Evolutionary conservation across 257 asterid genomes (phyloP).

Genomic region (Orobanche coerulescens): DNA sequence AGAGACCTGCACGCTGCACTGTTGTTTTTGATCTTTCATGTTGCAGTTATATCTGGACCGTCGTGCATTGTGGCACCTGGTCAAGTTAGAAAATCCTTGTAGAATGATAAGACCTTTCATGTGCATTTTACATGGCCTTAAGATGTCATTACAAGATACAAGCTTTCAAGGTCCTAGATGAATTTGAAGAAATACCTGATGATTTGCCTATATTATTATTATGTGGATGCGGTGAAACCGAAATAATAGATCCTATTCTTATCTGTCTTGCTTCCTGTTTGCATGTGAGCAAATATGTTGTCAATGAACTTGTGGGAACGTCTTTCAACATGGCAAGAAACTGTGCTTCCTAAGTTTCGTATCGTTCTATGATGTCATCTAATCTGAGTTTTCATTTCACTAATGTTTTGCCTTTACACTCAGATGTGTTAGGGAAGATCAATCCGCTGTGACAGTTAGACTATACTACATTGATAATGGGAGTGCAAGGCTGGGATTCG

Average conservation of each 20-base stretch:
- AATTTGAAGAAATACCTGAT: neutral
- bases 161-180: constrained; percentile 5
- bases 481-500: constrained; percentile 98
- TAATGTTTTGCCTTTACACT: constrained; percentile 19
- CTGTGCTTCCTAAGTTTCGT: constrained; percentile 14
- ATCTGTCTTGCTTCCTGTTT: constrained; percentile 15
- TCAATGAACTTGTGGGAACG: neutral
- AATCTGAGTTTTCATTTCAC: too few species aligned
- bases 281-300: neutral
- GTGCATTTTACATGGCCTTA: constrained; percentile 7
- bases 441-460: constrained; percentile 68
- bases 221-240: constrained; percentile 10
- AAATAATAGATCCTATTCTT: neutral
- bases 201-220: neutral
- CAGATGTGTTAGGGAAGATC: constrained; percentile 96
- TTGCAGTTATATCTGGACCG: neutral
- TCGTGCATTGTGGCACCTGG: constrained; percentile 5
- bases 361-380: too few species aligned
- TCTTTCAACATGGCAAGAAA: constrained; percentile 4
- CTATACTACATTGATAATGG: constrained; percentile 82
- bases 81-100: neutral
- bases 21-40: constrained; percentile 4
- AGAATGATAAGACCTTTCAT: neutral
- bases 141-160: neutral
- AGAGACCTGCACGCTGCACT: constrained; percentile 4